A percentile compares a stretch with the other conserved stretches of the same genome.
Evolutionary conservation across 1,139 yeast genomes (phyloP).

Genomic region (Chernovozyma aurita): DNA sequence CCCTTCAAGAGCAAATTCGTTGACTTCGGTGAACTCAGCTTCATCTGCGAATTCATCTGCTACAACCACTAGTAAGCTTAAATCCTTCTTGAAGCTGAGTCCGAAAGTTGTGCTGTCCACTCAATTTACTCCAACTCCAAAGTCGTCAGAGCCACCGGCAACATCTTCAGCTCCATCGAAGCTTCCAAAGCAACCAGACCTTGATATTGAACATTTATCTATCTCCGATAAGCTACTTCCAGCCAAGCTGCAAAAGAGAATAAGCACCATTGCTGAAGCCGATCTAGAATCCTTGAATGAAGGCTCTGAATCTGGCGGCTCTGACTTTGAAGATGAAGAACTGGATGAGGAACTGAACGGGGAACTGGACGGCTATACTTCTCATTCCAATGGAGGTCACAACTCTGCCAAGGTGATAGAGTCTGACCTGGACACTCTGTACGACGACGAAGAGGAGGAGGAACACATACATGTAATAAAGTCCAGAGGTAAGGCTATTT

Average conservation of each 20-base stretch:
- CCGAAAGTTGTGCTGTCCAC: too few relatives aligned
- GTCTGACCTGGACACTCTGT: background rate
- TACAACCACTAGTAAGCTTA: background rate
- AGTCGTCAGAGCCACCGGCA: too few relatives aligned
- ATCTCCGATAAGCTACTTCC: background rate
- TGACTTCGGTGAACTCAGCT: background rate
- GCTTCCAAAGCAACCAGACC: background rate
- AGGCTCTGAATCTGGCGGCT: conserved; percentile 3
- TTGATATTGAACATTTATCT: background rate
- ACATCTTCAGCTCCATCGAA: background rate
- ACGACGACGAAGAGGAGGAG: conserved; percentile 13
- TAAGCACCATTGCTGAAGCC: conserved; percentile 21
- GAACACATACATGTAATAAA: conserved; percentile 26
- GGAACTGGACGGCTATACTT: background rate
- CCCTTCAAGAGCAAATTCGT: conserved; percentile 2
- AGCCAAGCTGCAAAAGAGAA: conserved; percentile 10
- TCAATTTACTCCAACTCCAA: too few relatives aligned
- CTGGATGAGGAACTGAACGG: background rate
- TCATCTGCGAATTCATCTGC: background rate
- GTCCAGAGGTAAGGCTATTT: conserved; percentile 13
- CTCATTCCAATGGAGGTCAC: background rate
- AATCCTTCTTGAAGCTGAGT: conserved; percentile 1
- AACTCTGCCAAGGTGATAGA: background rate
- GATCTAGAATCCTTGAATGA: conserved; percentile 5
- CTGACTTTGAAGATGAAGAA: conserved; percentile 8